Evolutionary conservation across 768 basidiomycete genomes (phyloP).

Genomic region (Sistotremastrum suecicum): DNA sequence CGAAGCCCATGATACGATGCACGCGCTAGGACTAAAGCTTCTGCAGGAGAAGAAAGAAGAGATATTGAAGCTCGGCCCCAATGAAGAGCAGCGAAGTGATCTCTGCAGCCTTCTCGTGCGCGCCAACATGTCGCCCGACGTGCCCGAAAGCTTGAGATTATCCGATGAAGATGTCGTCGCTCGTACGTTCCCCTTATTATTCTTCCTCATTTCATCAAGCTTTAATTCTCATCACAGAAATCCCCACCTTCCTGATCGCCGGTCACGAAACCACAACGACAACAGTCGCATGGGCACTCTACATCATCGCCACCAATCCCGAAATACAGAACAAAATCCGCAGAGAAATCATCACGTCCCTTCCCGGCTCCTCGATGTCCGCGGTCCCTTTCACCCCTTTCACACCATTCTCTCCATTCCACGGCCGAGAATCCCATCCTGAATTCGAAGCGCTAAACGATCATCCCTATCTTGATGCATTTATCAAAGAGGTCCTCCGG

Average conservation of each 20-base stretch:
- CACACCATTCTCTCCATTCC: too few species aligned
- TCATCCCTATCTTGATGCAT: slow-evolving; percentile 55
- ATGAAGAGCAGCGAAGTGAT: slow-evolving; percentile 11
- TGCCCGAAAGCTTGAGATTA: slow-evolving; percentile 13
- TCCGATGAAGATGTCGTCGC: slow-evolving; percentile 18
- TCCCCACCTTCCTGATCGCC: slow-evolving; percentile 9
- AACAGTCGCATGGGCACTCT: slow-evolving; percentile 17
- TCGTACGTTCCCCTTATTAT: slow-evolving; percentile 5
- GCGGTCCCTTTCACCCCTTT: too few species aligned
- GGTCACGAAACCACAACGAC: slow-evolving; percentile 12
- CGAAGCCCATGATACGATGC: slow-evolving; percentile 5
- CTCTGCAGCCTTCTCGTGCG: slow-evolving; percentile 16
- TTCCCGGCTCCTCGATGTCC: too few species aligned
- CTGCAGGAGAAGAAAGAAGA: slow-evolving; percentile 14
- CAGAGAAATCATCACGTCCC: slow-evolving; percentile 12
- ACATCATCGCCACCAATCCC: slow-evolving; percentile 16
- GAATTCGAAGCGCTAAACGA: slow-evolving; percentile 27
- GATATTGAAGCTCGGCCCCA: slow-evolving; percentile 2
- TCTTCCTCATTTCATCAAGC: too few species aligned
- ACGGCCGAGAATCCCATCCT: too few species aligned
- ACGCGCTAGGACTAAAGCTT: slow-evolving; percentile 15
- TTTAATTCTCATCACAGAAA: background rate
- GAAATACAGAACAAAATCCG: slow-evolving; percentile 21
- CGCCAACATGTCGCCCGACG: slow-evolving; percentile 18
- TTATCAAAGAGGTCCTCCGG: slow-evolving; percentile 47